phyloP scores from a whole-genome alignment of 2,329 filamentous ascomycete genomes.

The Fusarium ramigenum region DNA sequence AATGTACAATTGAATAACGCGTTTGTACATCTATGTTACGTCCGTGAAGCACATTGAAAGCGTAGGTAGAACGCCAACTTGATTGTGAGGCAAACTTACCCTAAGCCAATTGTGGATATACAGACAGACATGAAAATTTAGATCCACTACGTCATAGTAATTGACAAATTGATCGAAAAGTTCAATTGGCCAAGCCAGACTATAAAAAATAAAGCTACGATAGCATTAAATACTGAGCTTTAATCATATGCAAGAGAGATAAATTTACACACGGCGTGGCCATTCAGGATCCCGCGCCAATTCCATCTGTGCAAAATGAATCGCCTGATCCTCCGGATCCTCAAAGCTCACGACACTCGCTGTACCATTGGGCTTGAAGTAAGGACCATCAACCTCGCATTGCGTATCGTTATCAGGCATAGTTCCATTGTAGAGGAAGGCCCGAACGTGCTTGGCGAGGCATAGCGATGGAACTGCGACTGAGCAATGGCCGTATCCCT shows the following conservation, averaged over 20 bases:
- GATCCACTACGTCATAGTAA: background rate
- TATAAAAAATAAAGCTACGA: too few relatives aligned
- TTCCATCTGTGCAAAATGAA: constrained; percentile 31
- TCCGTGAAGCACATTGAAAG: rapidly evolving
- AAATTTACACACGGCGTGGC: constrained; percentile 1
- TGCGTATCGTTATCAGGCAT: constrained; percentile 48
- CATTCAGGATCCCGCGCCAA: constrained; percentile 25
- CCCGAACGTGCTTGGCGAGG: constrained; percentile 47
- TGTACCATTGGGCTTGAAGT: constrained; percentile 44
- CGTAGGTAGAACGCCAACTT: too few relatives aligned
- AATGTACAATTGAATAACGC: rapidly evolving
- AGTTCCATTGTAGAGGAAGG: constrained; percentile 50
- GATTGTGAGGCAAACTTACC: background rate
- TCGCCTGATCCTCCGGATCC: constrained; percentile 26
- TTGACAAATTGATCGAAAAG: too few relatives aligned
- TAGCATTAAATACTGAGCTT: background rate
- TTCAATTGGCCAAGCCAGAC: background rate
- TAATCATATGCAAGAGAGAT: too few relatives aligned
- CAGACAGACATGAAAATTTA: rapidly evolving
- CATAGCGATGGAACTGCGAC: constrained; percentile 51
- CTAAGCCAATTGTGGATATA: background rate
- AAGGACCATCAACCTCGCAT: constrained; percentile 52
- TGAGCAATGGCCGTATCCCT: constrained; percentile 56
- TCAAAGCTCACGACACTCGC: background rate
- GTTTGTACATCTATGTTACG: rapidly evolving